These are phyloP conservation scores for Fagopyrum homotropicum DNA, from an alignment of 148 eudicot genomes.

Conservation along the genomic window DNA sequence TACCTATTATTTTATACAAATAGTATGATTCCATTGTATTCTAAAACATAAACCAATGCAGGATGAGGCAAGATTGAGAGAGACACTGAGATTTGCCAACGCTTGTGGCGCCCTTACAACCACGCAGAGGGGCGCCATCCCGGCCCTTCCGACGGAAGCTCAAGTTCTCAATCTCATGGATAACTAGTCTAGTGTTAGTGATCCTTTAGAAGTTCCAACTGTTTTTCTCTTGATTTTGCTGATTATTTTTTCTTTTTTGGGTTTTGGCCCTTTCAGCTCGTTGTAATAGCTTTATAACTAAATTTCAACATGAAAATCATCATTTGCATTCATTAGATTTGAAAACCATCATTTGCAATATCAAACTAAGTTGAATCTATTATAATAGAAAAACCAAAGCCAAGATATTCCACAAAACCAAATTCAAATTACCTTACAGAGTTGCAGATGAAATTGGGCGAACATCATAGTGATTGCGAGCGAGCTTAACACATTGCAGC, in stretches of 20 bases:
- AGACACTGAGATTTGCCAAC: slow-evolving; percentile 29
- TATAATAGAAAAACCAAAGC: too few species aligned
- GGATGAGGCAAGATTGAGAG: slow-evolving; percentile 41
- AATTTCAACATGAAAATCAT: too few species aligned
- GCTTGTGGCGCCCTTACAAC: slow-evolving; percentile 54
- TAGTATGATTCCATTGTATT: background rate
- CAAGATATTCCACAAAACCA: too few species aligned
- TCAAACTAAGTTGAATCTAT: too few species aligned
- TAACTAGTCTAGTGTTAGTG: background rate
- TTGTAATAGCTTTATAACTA: background rate
- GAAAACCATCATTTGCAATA: too few species aligned
- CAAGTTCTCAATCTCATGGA: slow-evolving; percentile 13
- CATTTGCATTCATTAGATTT: too few species aligned
- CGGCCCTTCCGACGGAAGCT: slow-evolving; percentile 41
- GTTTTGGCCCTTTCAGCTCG: background rate
- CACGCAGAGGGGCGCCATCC: slow-evolving; percentile 54
- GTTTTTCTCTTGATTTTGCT: background rate
- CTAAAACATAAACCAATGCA: slow-evolving; percentile 1
- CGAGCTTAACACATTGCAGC: slow-evolving; percentile 65
- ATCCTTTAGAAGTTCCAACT: background rate
- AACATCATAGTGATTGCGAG: slow-evolving; percentile 28
- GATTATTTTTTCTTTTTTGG: background rate
- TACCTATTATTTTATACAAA: too few species aligned
- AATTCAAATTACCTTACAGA: background rate
- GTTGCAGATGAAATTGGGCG: too few species aligned